A percentile compares a stretch with the other conserved stretches of the same genome.
Evolutionary conservation across 2,329 filamentous ascomycete genomes (phyloP).

Genomic region (Arthroderma sp.): DNA sequence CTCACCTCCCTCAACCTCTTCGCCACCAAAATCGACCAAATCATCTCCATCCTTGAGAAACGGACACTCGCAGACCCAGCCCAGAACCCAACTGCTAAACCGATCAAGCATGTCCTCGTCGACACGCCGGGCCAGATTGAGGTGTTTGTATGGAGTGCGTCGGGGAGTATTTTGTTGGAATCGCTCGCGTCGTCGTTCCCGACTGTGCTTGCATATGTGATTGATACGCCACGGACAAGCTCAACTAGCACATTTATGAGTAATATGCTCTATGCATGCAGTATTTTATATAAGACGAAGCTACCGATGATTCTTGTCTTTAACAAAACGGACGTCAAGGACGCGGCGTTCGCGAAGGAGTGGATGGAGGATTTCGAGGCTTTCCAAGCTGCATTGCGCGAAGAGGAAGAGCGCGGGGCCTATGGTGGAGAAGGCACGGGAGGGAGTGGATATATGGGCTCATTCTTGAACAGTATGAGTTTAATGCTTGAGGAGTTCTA

Average conservation of each 20-base stretch:
- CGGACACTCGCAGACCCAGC: constrained; percentile 49
- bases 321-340: constrained; percentile 96
- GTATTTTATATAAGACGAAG: constrained; percentile 96
- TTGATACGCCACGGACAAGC: constrained; percentile 86
- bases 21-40: constrained; percentile 94
- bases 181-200: constrained; percentile 88
- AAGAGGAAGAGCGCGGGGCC: constrained; percentile 65
- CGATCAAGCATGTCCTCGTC: constrained; percentile 72
- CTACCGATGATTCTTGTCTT: constrained; percentile 97
- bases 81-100: constrained; percentile 39
- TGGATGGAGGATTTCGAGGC: constrained; percentile 99
- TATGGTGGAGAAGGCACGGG: constrained; percentile 59
- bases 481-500: constrained; percentile 97
- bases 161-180: constrained; percentile 83
- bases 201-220: constrained; percentile 92
- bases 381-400: constrained; percentile 72
- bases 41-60: constrained; percentile 80
- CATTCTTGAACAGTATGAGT: constrained; percentile 92
- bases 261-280: constrained; percentile 99
- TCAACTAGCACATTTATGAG: constrained; percentile 98
- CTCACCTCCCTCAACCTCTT: constrained; percentile 92
- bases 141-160: constrained; percentile 96
- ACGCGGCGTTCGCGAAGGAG: constrained; percentile 81
- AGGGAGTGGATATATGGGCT: constrained; percentile 92
- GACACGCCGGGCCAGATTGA: constrained; percentile 98